These are phyloP conservation scores for Russula griseocarnosa DNA, from an alignment of 768 basidiomycete genomes.

Conservation along the genomic window DNA sequence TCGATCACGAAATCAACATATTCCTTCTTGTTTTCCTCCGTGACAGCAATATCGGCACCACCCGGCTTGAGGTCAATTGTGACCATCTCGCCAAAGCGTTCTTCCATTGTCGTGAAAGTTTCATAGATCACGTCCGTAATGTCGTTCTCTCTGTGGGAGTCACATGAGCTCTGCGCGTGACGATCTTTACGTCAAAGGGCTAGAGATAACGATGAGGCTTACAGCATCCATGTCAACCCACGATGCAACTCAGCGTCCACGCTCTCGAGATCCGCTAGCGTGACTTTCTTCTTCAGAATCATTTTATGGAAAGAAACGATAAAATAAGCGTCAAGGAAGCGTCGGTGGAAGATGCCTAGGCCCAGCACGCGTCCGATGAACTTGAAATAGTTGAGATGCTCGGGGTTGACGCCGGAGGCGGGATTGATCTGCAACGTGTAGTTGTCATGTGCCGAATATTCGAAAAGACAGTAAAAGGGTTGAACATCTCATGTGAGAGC, in stretches of 20 bases:
- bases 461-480: conserved; percentile 99
- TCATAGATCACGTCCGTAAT: conserved; percentile 98
- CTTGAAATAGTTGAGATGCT: conserved; percentile 99
- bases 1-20: conserved; percentile 94
- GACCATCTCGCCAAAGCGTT: conserved; percentile 97
- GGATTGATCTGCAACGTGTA: conserved; percentile 99
- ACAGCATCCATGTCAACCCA: conserved; percentile 99
- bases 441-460: conserved; percentile 99
- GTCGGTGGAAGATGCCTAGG: conserved; percentile 96
- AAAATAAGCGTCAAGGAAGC: conserved; percentile 99
- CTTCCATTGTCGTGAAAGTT: conserved; percentile 95
- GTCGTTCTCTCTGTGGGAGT: conserved; percentile 78
- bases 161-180: conserved; percentile 27
- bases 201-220: conserved; percentile 36
- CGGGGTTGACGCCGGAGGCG: conserved; percentile 94
- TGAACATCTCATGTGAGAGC: conserved; percentile 99
- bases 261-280: conserved; percentile 87
- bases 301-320: conserved; percentile 99
- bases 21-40: conserved; percentile 98
- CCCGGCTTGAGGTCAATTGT: conserved; percentile 92
- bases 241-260: conserved; percentile 94
- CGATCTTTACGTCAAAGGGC: conserved; percentile 12
- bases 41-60: conserved; percentile 82
- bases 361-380: conserved; percentile 96
- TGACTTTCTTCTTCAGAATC: conserved; percentile 98